Evolutionary conservation across 768 basidiomycete species (phyloP).

Genomic region (Mycena rosella): DNA sequence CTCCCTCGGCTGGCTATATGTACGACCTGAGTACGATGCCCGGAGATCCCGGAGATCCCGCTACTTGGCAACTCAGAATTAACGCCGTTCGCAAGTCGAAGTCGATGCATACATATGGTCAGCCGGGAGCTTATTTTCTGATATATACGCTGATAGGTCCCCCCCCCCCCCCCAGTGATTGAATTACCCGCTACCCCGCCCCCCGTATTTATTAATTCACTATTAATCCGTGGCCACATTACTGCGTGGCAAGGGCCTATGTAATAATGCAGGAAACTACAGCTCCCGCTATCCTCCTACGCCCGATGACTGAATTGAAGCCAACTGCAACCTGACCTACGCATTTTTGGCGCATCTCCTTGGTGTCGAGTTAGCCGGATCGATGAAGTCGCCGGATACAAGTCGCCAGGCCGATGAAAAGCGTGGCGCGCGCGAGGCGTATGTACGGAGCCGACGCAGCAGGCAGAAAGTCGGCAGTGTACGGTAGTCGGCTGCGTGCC

Average conservation of each 20-base stretch:
- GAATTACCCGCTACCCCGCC: neutral
- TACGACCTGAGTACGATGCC: neutral
- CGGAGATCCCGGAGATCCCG: constrained; percentile 13
- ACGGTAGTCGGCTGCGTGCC: neutral
- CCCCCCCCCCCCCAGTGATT: neutral
- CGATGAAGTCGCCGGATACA: no score
- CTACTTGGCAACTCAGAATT: neutral
- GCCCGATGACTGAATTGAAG: neutral
- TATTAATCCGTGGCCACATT: neutral
- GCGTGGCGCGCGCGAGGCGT: neutral
- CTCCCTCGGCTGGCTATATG: neutral
- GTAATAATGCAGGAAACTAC: neutral
- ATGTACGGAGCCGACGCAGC: neutral
- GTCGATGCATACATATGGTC: neutral
- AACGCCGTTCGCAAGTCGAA: neutral
- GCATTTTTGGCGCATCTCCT: neutral
- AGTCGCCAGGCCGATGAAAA: neutral
- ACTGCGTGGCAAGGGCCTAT: neutral
- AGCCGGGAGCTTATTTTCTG: neutral
- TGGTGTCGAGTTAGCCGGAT: neutral
- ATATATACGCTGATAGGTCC: neutral
- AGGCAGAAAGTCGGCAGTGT: neutral
- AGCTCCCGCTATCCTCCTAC: neutral
- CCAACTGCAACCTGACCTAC: neutral
- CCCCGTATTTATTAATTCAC: neutral